phyloP scores from a whole-genome alignment of 108 stramenopile genomes.

The Poteriospumella lacustris region DNA sequence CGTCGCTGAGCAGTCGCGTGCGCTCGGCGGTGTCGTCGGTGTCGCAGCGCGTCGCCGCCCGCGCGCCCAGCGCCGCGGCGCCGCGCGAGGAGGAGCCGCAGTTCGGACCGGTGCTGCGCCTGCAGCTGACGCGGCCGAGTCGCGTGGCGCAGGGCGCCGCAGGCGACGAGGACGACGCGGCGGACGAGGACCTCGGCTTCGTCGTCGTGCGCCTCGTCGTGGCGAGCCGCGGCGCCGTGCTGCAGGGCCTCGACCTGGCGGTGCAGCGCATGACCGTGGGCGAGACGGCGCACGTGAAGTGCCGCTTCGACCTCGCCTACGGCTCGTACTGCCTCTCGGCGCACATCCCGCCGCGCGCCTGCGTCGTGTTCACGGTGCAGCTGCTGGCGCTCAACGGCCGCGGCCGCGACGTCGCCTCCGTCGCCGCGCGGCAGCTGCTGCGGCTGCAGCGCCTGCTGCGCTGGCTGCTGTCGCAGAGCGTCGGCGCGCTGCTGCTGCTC shows the following conservation, averaged over 20 bases:
- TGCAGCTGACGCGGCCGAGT: not conserved
- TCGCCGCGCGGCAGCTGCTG: no score
- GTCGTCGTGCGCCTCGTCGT: not conserved
- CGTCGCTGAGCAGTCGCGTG: no score
- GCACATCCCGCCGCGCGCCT: constrained; percentile 3
- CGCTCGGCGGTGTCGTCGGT: no score
- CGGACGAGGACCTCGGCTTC: not conserved
- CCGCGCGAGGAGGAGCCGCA: no score
- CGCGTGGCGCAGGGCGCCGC: no score
- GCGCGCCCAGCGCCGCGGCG: no score
- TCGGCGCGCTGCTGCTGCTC: no score
- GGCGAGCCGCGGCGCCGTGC: not conserved
- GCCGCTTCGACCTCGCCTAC: constrained; percentile 16
- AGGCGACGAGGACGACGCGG: not conserved
- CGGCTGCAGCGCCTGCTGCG: no score
- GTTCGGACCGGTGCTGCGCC: not conserved
- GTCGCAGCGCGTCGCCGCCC: no score
- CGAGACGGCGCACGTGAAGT: not conserved
- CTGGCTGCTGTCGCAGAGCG: no score
- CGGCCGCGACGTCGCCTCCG: not conserved
- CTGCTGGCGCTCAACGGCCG: constrained; percentile 6
- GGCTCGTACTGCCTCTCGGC: not conserved
- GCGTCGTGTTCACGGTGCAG: not conserved
- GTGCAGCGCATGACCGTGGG: constrained; percentile 18
- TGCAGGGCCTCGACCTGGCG: not conserved